Conservation (phyloP, 495 filamentous ascomycete species). For the Copromyces sp. region DNA sequence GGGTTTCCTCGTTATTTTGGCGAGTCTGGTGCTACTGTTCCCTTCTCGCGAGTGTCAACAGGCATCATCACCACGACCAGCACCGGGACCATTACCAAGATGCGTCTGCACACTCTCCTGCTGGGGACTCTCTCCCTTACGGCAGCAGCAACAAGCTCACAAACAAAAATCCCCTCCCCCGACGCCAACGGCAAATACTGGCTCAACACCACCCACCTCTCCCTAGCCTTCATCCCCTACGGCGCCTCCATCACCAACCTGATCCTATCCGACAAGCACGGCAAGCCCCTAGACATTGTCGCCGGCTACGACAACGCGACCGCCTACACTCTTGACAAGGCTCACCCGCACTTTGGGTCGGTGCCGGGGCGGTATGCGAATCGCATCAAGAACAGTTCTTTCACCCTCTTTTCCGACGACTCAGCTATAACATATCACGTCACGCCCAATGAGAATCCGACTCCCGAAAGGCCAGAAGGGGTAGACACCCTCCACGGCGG, state of each 20-base stretch:
- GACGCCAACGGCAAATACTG: slow-evolving; percentile 53
- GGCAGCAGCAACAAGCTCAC: slow-evolving; percentile 9
- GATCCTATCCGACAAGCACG: slow-evolving; percentile 60
- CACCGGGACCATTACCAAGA: neutral
- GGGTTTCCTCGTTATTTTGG: neutral
- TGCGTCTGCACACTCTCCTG: slow-evolving; percentile 18
- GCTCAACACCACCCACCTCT: slow-evolving; percentile 61
- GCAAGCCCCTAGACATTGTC: slow-evolving; percentile 55
- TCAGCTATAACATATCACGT: slow-evolving; percentile 44
- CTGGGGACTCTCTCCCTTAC: slow-evolving; percentile 9
- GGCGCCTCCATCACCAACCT: slow-evolving; percentile 69
- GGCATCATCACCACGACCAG: neutral
- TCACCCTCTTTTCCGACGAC: slow-evolving; percentile 18
- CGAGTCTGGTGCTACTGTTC: neutral
- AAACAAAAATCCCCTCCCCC: slow-evolving; percentile 15
- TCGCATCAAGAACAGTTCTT: slow-evolving; percentile 77
- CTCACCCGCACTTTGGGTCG: slow-evolving; percentile 66
- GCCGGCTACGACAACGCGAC: slow-evolving; percentile 71
- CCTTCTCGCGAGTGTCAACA: neutral
- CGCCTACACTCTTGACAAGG: slow-evolving; percentile 54
- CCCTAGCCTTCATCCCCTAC: slow-evolving; percentile 65
- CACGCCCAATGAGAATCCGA: slow-evolving; percentile 58
- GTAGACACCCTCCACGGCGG: slow-evolving; percentile 73
- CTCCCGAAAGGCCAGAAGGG: slow-evolving; percentile 35
- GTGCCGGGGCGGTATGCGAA: slow-evolving; percentile 80